These are phyloP conservation scores for Haematococcus sp. DNA, from an alignment of 139 green algal species.

Conservation along the genomic window DNA sequence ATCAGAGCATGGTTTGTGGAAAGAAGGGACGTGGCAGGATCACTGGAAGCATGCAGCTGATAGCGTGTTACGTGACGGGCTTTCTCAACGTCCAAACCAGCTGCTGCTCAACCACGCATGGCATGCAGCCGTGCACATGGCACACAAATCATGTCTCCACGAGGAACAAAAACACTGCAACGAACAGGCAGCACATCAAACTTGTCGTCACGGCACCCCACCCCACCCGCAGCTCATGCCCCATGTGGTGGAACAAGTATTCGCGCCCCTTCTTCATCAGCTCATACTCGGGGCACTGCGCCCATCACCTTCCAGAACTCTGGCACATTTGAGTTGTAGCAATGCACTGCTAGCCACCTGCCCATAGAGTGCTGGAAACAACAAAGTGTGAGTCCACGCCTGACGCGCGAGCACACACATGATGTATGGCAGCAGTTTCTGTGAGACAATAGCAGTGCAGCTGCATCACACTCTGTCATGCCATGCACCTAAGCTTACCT, in stretches of 20 bases:
- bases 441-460: neutral
- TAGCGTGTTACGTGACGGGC: too few relatives aligned
- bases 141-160: too few relatives aligned
- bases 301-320: slow-evolving; percentile 9
- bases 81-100: too few relatives aligned
- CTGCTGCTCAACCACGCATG: too few relatives aligned
- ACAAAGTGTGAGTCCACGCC: neutral
- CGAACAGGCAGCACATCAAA: too few relatives aligned
- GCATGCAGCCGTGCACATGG: too few relatives aligned
- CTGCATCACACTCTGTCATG: neutral
- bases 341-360: slow-evolving; percentile 15
- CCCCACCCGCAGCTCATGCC: slow-evolving; percentile 2
- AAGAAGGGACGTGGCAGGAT: too few relatives aligned
- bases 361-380: neutral
- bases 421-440: neutral
- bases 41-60: too few relatives aligned
- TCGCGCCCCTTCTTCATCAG: slow-evolving; percentile 10
- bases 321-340: neutral
- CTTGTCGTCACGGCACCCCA: too few relatives aligned
- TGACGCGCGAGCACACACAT: neutral
- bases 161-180: too few relatives aligned
- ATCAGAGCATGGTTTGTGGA: too few relatives aligned
- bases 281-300: neutral
- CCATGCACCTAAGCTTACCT: too few relatives aligned
- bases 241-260: neutral